Conservation (phyloP, 768 basidiomycete genomes). For the Pisolithus microcarpus region DNA sequence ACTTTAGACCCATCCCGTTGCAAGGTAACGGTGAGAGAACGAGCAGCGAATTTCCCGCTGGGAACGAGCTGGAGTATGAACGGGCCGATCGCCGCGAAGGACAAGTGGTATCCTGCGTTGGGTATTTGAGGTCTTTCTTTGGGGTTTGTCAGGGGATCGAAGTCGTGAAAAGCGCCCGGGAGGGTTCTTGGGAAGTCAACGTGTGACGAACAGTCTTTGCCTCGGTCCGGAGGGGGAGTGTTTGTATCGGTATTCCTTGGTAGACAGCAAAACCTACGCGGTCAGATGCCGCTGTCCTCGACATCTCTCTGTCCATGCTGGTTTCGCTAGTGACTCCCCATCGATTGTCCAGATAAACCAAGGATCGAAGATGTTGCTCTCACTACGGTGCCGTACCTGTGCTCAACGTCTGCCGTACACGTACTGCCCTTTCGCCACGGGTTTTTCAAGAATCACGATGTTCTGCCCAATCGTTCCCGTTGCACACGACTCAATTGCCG, state of each 20-base stretch:
- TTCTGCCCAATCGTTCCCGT: constrained; percentile 58
- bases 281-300: constrained; percentile 19
- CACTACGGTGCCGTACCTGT: constrained; percentile 60
- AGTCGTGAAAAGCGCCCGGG: neutral
- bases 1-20: constrained; percentile 64
- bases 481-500: constrained; percentile 61
- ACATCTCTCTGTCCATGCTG: no score
- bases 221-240: constrained; percentile 2
- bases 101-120: constrained; percentile 30
- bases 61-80: constrained; percentile 41
- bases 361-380: constrained; percentile 61
- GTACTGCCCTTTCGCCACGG: constrained; percentile 44
- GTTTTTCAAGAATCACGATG: constrained; percentile 44
- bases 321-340: neutral
- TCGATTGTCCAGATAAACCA: constrained; percentile 56
- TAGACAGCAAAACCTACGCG: constrained; percentile 14
- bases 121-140: constrained; percentile 1
- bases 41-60: constrained; percentile 29
- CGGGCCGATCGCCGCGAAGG: constrained; percentile 38
- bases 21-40: constrained; percentile 52
- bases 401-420: constrained; percentile 53
- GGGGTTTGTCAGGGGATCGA: constrained; percentile 2
- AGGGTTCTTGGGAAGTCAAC: constrained; percentile 15
- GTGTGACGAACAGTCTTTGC: constrained; percentile 8
- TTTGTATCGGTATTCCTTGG: neutral